A percentile compares a stretch with the other conserved stretches of the same genome.
phyloP scores from a whole-genome alignment of 345 rosid genomes.

The Citrus inodora region DNA sequence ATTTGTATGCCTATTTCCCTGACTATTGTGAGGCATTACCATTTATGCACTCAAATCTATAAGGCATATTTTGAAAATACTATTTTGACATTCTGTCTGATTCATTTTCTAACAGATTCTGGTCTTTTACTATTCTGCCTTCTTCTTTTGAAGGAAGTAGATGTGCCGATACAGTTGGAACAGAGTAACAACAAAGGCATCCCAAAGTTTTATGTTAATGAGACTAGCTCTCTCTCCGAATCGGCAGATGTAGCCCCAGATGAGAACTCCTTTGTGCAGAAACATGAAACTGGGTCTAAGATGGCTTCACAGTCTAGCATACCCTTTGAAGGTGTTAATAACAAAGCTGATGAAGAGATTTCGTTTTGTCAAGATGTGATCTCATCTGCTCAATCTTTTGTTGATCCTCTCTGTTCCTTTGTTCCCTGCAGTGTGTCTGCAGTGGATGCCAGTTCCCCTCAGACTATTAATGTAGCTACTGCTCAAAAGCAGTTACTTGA shows the following conservation, averaged over 20 bases:
- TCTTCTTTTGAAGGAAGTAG: slow-evolving; percentile 30
- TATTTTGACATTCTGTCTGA: background rate
- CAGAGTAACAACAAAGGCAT: slow-evolving; percentile 15
- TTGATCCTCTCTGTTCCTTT: slow-evolving; percentile 71
- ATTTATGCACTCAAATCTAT: background rate
- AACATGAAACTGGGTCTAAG: slow-evolving; percentile 16
- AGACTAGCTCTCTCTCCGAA: slow-evolving; percentile 66
- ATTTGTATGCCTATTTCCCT: background rate
- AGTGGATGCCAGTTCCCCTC: slow-evolving; percentile 26
- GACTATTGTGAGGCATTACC: background rate
- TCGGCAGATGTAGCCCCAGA: slow-evolving; percentile 53
- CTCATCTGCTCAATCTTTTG: slow-evolving; percentile 33
- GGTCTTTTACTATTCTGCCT: slow-evolving; percentile 6
- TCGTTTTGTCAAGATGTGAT: slow-evolving; percentile 39
- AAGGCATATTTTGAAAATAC: background rate
- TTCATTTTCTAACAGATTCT: slow-evolving; percentile 4
- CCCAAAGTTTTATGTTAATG: slow-evolving; percentile 32
- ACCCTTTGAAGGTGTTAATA: slow-evolving; percentile 30
- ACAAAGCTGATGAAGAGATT: slow-evolving; percentile 26
- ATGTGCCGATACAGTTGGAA: slow-evolving; percentile 23
- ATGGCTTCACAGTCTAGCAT: slow-evolving; percentile 37
- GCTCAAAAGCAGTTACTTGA: slow-evolving; percentile 23
- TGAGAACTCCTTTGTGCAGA: slow-evolving; percentile 43
- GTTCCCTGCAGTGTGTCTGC: slow-evolving; percentile 67
- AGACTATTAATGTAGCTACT: slow-evolving; percentile 23